Evolutionary conservation across 202 grass and related monocot species (phyloP).

Genomic region (Digitaria exilis): DNA sequence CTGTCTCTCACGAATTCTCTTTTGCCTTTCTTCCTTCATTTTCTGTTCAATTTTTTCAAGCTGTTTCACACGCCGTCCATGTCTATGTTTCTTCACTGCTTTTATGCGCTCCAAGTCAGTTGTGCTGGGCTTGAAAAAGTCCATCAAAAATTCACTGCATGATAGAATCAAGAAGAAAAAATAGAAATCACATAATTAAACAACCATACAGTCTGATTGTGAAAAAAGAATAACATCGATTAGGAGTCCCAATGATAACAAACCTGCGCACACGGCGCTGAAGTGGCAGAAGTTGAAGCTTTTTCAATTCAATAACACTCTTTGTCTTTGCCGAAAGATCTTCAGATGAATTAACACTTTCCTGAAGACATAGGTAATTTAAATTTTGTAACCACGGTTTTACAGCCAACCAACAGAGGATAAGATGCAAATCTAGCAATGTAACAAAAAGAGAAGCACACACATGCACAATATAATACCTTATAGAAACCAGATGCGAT

Average conservation of each 20-base stretch:
- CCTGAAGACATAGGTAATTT: constrained; percentile 53
- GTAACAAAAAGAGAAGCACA: neutral
- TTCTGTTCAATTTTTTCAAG: constrained; percentile 99
- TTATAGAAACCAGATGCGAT: constrained; percentile 4
- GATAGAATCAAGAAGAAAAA: constrained; percentile 39
- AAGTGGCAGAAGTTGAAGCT: constrained; percentile 93
- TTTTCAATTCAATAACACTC: constrained; percentile 97
- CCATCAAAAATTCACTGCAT: constrained; percentile 89
- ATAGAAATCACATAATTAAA: constrained; percentile 13
- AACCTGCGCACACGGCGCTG: constrained; percentile 88
- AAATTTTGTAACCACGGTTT: constrained; percentile 10
- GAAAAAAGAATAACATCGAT: constrained; percentile 17
- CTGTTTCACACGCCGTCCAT: constrained; percentile 92
- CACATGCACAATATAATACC: neutral
- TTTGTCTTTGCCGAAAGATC: constrained; percentile 94
- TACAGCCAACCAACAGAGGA: constrained; percentile 6
- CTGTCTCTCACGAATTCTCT: constrained; percentile 94
- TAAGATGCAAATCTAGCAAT: constrained; percentile 15
- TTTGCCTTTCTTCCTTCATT: constrained; percentile 99
- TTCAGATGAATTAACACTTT: constrained; percentile 89
- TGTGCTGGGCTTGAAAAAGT: constrained; percentile 89
- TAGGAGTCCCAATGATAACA: constrained; percentile 18
- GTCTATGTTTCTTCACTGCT: constrained; percentile 85
- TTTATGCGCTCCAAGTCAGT: constrained; percentile 81
- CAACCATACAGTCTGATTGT: constrained; percentile 1